These are phyloP conservation scores for Aegilops bicornis DNA, from an alignment of 176 grass and related monocot genomes.

Conservation along the genomic window DNA sequence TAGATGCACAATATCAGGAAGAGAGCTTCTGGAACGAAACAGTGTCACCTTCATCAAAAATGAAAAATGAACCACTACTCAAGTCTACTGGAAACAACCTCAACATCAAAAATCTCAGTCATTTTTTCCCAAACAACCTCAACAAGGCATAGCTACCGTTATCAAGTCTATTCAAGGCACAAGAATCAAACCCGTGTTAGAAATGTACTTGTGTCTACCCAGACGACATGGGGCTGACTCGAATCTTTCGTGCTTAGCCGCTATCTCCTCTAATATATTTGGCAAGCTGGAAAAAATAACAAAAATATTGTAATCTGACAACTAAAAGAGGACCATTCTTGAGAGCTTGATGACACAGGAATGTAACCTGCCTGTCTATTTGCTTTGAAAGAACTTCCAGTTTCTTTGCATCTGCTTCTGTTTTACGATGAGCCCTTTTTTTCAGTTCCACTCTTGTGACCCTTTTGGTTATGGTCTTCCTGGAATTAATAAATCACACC, in stretches of 20 bases:
- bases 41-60: no score
- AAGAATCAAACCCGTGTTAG: constrained; percentile 5
- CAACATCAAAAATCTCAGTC: no score
- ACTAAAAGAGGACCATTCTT: neutral
- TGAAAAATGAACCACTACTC: no score
- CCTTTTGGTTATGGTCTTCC: constrained; percentile 69
- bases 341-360: neutral
- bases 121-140: no score
- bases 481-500: constrained; percentile 34
- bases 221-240: constrained; percentile 82
- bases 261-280: no score
- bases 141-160: neutral
- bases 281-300: no score
- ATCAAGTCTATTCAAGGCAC: neutral
- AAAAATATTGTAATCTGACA: no score
- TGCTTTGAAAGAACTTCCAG: constrained; percentile 61
- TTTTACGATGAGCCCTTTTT: constrained; percentile 72
- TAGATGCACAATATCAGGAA: no score
- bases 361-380: constrained; percentile 72
- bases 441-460: constrained; percentile 86
- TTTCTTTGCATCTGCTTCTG: constrained; percentile 69
- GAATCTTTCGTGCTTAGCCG: constrained; percentile 60
- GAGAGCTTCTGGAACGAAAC: no score
- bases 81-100: no score
- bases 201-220: constrained; percentile 81